A percentile compares a stretch with the other conserved stretches of the same genome.
Evolutionary conservation across 768 basidiomycete species (phyloP).

Genomic region (Leccinum subtestaceum): DNA sequence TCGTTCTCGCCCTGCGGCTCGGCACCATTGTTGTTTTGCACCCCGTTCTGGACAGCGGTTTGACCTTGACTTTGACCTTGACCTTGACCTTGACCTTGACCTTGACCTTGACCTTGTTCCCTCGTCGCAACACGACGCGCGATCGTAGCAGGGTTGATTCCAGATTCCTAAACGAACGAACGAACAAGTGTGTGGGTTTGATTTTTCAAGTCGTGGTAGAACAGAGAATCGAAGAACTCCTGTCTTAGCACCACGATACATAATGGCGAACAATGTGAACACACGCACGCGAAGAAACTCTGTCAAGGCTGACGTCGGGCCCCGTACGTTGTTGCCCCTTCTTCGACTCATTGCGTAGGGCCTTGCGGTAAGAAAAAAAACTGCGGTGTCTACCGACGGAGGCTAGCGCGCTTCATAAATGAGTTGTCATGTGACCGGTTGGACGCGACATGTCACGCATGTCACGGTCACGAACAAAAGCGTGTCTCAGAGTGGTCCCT

Average conservation of each 20-base stretch:
- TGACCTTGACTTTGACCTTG: slow-evolving; percentile 37
- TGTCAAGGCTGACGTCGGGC: slow-evolving; percentile 80
- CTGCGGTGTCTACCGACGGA: neutral
- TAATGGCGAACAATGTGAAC: neutral
- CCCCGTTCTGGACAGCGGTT: slow-evolving; percentile 3
- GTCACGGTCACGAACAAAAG: neutral
- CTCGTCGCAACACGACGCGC: slow-evolving; percentile 37
- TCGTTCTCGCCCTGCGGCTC: slow-evolving; percentile 17
- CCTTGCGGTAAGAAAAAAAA: slow-evolving; percentile 11
- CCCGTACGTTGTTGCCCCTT: slow-evolving; percentile 60
- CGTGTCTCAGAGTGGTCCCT: too few species aligned
- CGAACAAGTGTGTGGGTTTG: neutral
- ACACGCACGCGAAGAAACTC: slow-evolving; percentile 69
- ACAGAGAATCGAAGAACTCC: neutral
- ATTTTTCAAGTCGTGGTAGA: slow-evolving; percentile 17
- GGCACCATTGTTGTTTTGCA: slow-evolving; percentile 10
- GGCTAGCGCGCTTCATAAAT: neutral
- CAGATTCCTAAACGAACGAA: slow-evolving; percentile 41
- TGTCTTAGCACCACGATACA: neutral
- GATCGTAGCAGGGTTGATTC: slow-evolving; percentile 45
- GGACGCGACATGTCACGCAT: neutral
- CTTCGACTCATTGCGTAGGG: slow-evolving; percentile 27
- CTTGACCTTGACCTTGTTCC: slow-evolving; percentile 28
- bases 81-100: slow-evolving; percentile 33
- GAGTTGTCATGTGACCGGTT: neutral